Base-by-base conservation (phyloP, 441 rosid genomes). In the Populus hybrid region DNA sequence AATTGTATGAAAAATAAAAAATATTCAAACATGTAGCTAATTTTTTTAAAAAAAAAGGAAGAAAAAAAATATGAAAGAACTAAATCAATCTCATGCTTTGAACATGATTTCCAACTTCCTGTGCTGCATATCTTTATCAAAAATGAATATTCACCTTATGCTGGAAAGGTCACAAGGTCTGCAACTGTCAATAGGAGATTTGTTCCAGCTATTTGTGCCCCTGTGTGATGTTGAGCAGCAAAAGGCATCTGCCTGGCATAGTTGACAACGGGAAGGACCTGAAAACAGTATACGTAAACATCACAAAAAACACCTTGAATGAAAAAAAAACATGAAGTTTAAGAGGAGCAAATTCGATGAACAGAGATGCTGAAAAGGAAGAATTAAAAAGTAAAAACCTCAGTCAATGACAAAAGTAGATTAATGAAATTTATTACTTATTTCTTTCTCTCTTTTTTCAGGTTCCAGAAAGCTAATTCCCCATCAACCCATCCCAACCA, bases 211-310 rank as follows among this genome's bases (percentile, higher is more conserved):
- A 70, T 79, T 76, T 76, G 80, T 72, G 77, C 86, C 81, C 79
- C 90, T 89, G 82, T 78, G 80, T 57, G 93, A 85, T 16, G 89
- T 81, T 38, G 91, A 88, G 82, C 93, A 88, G 73, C 78, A 82
- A 79, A 83, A 72, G 8, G 85, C 93, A 86, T 93, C 97, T 3
- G 87, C 72, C 73, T 84, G 88, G 76, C 92, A 86, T 73, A 82
- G 83, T 81, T 90, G 90, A 75, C 90, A 89, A 76, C 64, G 61
- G n/a, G 61, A 54, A 54, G 21, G 0, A 54, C 61, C 61, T 54
- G 61, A 54, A 54, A 54, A 54, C n/a, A 54, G 3, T 54, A 54
- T 16, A 54, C 61, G 6, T 54, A 65, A 54, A 61, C 6, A 69
- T 76, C 65, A 69, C 38, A 64, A 26, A 80, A 81, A 70, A 40